Evolutionary conservation across 768 basidiomycete species (phyloP), one percentile per base, ranked within the genome.

Genomic region (Hygrophoropsis aurantiaca): DNA sequence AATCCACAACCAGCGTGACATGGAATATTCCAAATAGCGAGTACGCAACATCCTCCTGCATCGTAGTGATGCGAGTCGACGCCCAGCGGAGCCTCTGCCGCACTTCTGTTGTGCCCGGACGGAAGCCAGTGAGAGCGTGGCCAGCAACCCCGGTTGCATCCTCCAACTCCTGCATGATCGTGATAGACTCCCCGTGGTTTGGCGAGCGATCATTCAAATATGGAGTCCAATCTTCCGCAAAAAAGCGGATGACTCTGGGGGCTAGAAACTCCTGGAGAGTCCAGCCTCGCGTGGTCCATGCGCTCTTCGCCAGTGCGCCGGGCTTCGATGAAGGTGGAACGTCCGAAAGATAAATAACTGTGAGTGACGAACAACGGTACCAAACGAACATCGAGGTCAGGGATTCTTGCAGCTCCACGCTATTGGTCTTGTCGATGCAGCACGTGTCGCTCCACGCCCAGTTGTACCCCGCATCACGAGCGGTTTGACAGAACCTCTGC

Each of bases 321-420:
- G 41, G 64, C 61, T 11, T 66, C 62, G 0, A 57, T 19, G 2
- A 64, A 61, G 7, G 64, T 64, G 15, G 61, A 55, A 11, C 32
- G 16, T 66, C 62, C 2, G 62, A 52, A 47, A 64, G 26, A 52
- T 64, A 64, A n/a, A 64, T 61, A 38, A 64, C 64, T 57, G 64
- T 66, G 11, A 61, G 46, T 27, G 61, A 47, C 9, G 61, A 39
- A 8, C 59, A 57, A 10, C 59, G 62, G 37, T 64, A 64, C 62
- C 62, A 64, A 48, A 61, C 64, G 47, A 64, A 64, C 64, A 64
- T 66, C 24, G 64, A 64, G n/a, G 59, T 60, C 25, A 66, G 64
- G 1, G 62, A 64, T 42, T 66, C 62, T 42, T 68, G n/a, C n/a
- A n/a, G n/a, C n/a, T n/a, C n/a, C n/a, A n/a, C n/a, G n/a, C n/a